Conservation (phyloP, 768 basidiomycete genomes). For the Lactarius tabidus region DNA sequence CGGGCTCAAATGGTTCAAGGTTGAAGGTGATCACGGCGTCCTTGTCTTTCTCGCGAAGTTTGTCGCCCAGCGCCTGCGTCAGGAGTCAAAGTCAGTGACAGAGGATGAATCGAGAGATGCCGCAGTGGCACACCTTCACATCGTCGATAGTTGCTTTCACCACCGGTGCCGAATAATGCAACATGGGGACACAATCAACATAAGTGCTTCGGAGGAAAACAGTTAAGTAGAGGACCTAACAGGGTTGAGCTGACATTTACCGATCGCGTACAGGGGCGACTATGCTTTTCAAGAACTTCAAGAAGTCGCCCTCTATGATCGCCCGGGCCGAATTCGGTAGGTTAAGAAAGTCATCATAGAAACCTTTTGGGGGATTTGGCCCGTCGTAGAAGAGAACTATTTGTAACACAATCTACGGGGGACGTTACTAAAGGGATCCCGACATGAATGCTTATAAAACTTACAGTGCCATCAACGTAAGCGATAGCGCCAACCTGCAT, state of each 20-base stretch:
- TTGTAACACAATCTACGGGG: constrained; percentile 47
- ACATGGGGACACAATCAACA: neutral
- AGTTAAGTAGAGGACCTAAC: neutral
- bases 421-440: too few species aligned
- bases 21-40: constrained; percentile 42
- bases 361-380: constrained; percentile 44
- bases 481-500: neutral
- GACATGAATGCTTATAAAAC: constrained; percentile 19
- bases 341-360: constrained; percentile 50
- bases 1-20: constrained; percentile 10
- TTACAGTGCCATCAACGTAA: neutral
- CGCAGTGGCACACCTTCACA: constrained; percentile 32
- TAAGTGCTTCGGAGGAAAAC: neutral
- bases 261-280: neutral
- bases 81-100: neutral
- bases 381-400: constrained; percentile 56
- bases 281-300: constrained; percentile 25
- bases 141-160: constrained; percentile 45
- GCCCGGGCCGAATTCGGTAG: constrained; percentile 33
- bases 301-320: constrained; percentile 36
- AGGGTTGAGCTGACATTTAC: neutral
- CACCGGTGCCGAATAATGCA: neutral
- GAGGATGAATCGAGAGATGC: neutral
- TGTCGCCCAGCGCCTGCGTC: constrained; percentile 40
- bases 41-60: constrained; percentile 32